These are phyloP conservation scores for Wickerhamiella qilinensis DNA, from an alignment of 805 yeast species.

Conservation along the genomic window DNA sequence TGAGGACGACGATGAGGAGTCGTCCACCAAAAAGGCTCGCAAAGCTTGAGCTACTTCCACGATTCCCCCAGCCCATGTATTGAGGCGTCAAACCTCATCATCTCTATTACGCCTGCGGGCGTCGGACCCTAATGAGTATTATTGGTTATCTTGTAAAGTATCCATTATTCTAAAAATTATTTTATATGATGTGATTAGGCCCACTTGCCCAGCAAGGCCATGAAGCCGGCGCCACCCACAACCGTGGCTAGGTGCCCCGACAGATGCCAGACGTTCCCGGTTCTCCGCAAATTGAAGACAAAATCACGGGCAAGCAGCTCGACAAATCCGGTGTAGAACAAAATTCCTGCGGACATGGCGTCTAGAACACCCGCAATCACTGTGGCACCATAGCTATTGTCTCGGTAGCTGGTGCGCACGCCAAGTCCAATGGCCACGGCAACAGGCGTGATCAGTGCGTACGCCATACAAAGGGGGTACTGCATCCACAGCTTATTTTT, in stretches of 20 bases:
- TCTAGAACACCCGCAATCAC: constrained; percentile 51
- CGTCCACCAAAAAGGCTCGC: constrained; percentile 26
- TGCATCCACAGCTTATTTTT: constrained; percentile 31
- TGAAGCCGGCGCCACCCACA: constrained; percentile 45
- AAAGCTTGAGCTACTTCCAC: constrained; percentile 1
- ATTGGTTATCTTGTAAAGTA: no score
- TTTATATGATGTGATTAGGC: constrained; percentile 27
- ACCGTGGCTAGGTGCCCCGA: constrained; percentile 27
- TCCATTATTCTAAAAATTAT: not conserved
- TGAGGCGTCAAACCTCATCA: no score
- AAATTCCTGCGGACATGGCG: constrained; percentile 54
- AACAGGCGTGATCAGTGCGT: constrained; percentile 48
- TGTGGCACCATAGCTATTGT: constrained; percentile 36
- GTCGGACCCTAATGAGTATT: no score
- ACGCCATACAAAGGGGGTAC: constrained; percentile 33
- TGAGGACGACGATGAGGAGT: constrained; percentile 35
- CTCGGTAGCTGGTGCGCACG: constrained; percentile 40
- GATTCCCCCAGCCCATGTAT: no score
- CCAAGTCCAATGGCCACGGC: constrained; percentile 65
- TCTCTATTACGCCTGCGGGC: no score
- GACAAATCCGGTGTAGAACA: constrained; percentile 56
- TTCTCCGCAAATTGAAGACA: constrained; percentile 28
- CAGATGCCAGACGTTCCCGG: constrained; percentile 28
- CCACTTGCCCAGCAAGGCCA: constrained; percentile 69
- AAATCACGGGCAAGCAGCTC: constrained; percentile 66